Evolutionary conservation across 1,139 yeast species (phyloP).

Genomic region (Pichia sp.): DNA sequence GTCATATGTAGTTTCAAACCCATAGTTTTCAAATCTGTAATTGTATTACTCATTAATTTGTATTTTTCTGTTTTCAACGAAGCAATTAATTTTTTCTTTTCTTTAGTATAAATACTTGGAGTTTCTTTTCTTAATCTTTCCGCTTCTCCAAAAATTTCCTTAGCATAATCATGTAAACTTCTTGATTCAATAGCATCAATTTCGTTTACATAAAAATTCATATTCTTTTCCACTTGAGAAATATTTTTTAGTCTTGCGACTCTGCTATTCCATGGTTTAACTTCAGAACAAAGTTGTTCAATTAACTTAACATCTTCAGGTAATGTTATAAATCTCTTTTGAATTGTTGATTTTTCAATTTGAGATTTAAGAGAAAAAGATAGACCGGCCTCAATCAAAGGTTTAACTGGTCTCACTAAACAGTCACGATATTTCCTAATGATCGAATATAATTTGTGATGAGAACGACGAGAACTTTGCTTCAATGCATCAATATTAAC

Average conservation of each 20-base stretch:
- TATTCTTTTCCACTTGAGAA: conserved; percentile 45
- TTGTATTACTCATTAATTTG: conserved; percentile 66
- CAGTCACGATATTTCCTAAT: conserved; percentile 75
- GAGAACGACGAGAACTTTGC: conserved; percentile 89
- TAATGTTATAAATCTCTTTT: conserved; percentile 4
- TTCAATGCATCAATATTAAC: conserved; percentile 88
- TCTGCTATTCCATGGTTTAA: conserved; percentile 19
- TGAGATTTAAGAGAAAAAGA: conserved; percentile 20
- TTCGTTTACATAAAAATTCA: conserved; percentile 42
- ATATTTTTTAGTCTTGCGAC: conserved; percentile 37
- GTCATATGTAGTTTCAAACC: conserved; percentile 68
- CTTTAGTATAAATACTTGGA: conserved; percentile 64
- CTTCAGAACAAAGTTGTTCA: conserved; percentile 20
- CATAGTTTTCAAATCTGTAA: conserved; percentile 64
- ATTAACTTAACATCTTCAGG: conserved; percentile 16
- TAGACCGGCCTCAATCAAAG: conserved; percentile 60
- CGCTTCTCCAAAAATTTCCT: conserved; percentile 50
- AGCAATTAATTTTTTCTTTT: conserved; percentile 65
- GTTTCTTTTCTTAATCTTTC: conserved; percentile 67
- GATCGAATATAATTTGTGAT: conserved; percentile 72
- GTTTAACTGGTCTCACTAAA: conserved; percentile 47
- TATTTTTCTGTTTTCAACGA: conserved; percentile 75
- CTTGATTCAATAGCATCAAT: conserved; percentile 34
- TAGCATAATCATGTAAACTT: conserved; percentile 46
- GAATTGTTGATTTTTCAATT: neutral